A percentile compares a stretch with the other conserved stretches of the same genome.
phyloP scores from a whole-genome alignment of 768 basidiomycete genomes.

The Mycena vitilis region DNA sequence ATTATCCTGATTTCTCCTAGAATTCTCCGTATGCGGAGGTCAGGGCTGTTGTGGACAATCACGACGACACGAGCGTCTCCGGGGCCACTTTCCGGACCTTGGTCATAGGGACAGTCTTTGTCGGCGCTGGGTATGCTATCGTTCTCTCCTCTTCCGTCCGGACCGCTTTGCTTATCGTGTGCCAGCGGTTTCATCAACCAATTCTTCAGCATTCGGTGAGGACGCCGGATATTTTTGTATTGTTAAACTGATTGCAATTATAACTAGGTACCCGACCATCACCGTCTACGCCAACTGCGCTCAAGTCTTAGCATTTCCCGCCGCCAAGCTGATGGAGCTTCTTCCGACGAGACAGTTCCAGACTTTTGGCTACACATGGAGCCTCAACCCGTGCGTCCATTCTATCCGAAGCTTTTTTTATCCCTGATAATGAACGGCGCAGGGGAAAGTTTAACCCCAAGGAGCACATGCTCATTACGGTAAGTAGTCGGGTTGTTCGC shows the following conservation, averaged over 20 bases:
- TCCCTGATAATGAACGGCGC: slow-evolving; percentile 9
- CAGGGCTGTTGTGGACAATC: slow-evolving; percentile 67
- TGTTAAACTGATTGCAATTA: neutral
- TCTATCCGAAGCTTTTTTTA: neutral
- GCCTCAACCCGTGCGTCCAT: slow-evolving; percentile 52
- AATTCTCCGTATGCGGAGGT: slow-evolving; percentile 74
- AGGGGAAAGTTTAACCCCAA: slow-evolving; percentile 73
- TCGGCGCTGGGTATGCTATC: slow-evolving; percentile 25
- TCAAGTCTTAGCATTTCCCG: slow-evolving; percentile 60
- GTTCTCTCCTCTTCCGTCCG: too few relatives aligned
- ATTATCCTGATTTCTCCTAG: slow-evolving; percentile 4
- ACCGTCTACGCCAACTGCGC: slow-evolving; percentile 47
- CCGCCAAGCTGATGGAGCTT: slow-evolving; percentile 52
- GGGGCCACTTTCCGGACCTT: slow-evolving; percentile 64
- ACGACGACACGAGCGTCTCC: slow-evolving; percentile 64
- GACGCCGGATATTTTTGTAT: neutral
- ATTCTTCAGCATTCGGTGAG: slow-evolving; percentile 45
- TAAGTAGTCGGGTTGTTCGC: neutral
- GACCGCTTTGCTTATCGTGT: neutral
- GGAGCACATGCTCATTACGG: slow-evolving; percentile 68
- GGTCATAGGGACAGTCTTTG: slow-evolving; percentile 46
- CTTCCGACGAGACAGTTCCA: slow-evolving; percentile 43
- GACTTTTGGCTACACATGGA: slow-evolving; percentile 61
- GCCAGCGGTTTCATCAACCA: slow-evolving; percentile 45
- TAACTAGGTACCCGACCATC: slow-evolving; percentile 37